These are phyloP conservation scores for Anaeramoeba flamelloides DNA, from an alignment of 78 protist genomes.

Conservation along the genomic window DNA sequence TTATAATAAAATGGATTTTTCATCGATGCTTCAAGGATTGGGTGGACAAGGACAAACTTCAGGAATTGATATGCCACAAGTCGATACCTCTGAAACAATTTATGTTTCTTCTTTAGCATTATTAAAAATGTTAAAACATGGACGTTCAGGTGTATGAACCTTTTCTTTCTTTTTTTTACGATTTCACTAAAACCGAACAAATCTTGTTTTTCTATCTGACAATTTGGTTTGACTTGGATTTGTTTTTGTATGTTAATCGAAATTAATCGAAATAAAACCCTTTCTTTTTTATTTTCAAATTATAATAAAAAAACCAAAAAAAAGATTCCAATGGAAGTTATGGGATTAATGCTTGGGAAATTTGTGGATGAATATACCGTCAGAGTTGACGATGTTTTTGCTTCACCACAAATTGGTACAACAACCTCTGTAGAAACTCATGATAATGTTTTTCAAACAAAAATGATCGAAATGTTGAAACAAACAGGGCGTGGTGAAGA, in stretches of 20 bases:
- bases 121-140: conserved; percentile 74
- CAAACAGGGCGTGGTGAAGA: conserved; percentile 80
- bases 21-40: too few relatives aligned
- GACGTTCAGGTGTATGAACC: too few relatives aligned
- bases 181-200: too few relatives aligned
- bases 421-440: conserved; percentile 93
- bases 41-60: conserved; percentile 1
- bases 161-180: too few relatives aligned
- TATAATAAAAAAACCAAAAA: too few relatives aligned
- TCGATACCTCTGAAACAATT: conserved; percentile 88
- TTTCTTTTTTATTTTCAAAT: too few relatives aligned
- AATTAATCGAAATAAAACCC: too few relatives aligned
- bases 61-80: conserved; percentile 26
- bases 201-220: too few relatives aligned
- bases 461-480: conserved; percentile 96
- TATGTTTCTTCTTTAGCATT: conserved; percentile 90
- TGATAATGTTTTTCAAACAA: conserved; percentile 94
- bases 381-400: conserved; percentile 82
- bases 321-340: conserved; percentile 99
- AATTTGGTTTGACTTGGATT: too few relatives aligned
- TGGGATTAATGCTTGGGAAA: conserved; percentile 99
- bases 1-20: too few relatives aligned
- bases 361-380: conserved; percentile 99
- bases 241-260: too few relatives aligned
- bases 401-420: conserved; percentile 94